Conservation (phyloP, 441 rosid genomes). For the Hura crepitans region DNA sequence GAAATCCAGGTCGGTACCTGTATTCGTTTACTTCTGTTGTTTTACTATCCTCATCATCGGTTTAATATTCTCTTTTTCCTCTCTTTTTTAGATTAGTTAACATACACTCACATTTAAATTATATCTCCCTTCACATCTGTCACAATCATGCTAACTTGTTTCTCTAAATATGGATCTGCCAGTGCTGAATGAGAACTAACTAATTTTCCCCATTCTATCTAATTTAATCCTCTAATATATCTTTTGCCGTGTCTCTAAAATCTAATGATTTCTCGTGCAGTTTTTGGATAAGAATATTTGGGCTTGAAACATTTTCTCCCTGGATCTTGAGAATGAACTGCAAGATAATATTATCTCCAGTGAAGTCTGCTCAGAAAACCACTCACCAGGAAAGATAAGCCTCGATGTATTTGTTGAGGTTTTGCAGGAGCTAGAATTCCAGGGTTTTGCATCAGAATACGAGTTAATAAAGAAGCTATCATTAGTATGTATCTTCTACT, state of each 20-base stretch:
- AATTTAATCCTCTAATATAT: neutral
- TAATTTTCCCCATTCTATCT: neutral
- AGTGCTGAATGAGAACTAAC: neutral
- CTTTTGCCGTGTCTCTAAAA: neutral
- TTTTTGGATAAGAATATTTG: neutral
- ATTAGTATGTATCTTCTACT: constrained; percentile 33
- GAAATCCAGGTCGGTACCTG: constrained; percentile 54
- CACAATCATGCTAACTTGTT: neutral
- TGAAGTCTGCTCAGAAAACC: constrained; percentile 29
- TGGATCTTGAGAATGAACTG: constrained; percentile 37
- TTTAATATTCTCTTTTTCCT: neutral
- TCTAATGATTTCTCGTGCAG: neutral
- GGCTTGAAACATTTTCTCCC: constrained; percentile 13
- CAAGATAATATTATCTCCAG: constrained; percentile 23
- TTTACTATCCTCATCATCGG: neutral
- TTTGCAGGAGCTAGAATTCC: constrained; percentile 45
- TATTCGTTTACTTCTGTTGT: constrained; percentile 13
- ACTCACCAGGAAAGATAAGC: constrained; percentile 24
- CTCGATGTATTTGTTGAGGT: constrained; percentile 35
- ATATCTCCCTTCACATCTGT: neutral
- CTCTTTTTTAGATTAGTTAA: neutral
- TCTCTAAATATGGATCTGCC: neutral
- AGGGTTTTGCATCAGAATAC: constrained; percentile 49
- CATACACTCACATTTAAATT: neutral
- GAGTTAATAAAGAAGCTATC: constrained; percentile 41